Evolutionary conservation across 352 stramenopile species (phyloP), one percentile per base, ranked within the genome.

Genomic region (Phytopythium ostracodes): DNA sequence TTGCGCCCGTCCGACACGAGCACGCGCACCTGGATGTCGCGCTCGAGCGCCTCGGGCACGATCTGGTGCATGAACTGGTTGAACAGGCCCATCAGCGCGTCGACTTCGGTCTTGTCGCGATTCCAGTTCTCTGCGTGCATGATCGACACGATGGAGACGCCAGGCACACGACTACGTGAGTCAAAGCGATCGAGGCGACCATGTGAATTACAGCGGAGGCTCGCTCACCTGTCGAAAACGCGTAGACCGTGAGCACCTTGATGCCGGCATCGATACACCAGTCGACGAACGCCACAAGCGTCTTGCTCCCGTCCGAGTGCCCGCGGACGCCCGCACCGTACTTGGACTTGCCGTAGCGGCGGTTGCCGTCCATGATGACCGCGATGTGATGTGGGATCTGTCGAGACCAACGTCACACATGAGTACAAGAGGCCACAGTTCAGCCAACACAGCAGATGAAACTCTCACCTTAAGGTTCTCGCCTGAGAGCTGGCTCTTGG

Each of bases 291-390:
- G 97, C 81, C 11, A 97, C 92, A 20, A 99, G 79, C 63, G 93
- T 98, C 75, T 90, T 94, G 62, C 92, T 97, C 43, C 97, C 97
- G 64, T 98, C 95, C 67, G 88, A 92, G 70, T 99, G 97, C 51
- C 97, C 97, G 69, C 79, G 73, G 38, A 94, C 71, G 1, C 82
- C 78, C 0, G 75, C 65, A 27, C 87, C 87, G 62, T 94, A 94
- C 42, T 82, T 91, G 20, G 63, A 76, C 61, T 92, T 94, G 5
- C 96, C 94, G 76, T 97, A 98, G 56, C 96, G 89, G 36, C 93
- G 88, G 68, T 99, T 99, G 42, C 96, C 96, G 65, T 99, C 96
- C 80, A 98, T 98, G 65, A 99, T 98, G 55, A 98, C 89, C 0
- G 94, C 96, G 22, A 99, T 88, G 59, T 99, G 96, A 12, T 76